Base-by-base conservation (phyloP, 2,329 filamentous ascomycete species). In the Bipolaris zeicola region DNA sequence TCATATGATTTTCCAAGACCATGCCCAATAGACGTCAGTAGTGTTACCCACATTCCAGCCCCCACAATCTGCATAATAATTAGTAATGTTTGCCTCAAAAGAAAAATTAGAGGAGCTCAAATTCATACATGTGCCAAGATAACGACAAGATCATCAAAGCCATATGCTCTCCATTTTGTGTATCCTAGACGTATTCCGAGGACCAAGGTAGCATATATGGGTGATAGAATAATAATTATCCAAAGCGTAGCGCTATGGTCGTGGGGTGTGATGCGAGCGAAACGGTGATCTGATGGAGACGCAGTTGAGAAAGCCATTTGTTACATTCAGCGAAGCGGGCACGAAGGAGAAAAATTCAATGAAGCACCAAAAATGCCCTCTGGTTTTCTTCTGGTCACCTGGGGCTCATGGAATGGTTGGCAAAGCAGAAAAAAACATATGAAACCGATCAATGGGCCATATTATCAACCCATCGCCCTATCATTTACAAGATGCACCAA, bases 221-320 rank as follows among this genome's bases (percentile, higher is more conserved):
- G 26, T 13, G 50, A 50, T 13, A 58, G 28, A 18, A 58, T 13
- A 14, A 51, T 18, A 20, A n/a, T 20, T 5, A 55, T 34, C 55
- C 55, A 58, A 16, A 58, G 34, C 11, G 20, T n/a, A n/a, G 55
- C 55, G 39, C 55, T 54, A 28, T 43, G 55, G 20, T 58, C 39
- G 28, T 50, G 13, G 14, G 50, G 11, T 0, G 55, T 58, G 14
- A 55, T 37, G 10, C 18, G 55, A 8, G 50, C 34, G 10, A 58
- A 58, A 34, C 55, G 55, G 6, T 45, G 39, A 16, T 46, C 55
- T n/a, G 45, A 8, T 18, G 24, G 20, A 28, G 42, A 31, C n/a
- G 7, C 46, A n/a, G 24, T 24, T 3, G 41, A 22, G n/a, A 28
- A 28, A 31, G 28, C 41, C 48, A 56, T 56, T 20, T 37, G 28